Evolutionary conservation across 768 basidiomycete genomes (phyloP).

Genomic region (Cystobasidium ongulense): DNA sequence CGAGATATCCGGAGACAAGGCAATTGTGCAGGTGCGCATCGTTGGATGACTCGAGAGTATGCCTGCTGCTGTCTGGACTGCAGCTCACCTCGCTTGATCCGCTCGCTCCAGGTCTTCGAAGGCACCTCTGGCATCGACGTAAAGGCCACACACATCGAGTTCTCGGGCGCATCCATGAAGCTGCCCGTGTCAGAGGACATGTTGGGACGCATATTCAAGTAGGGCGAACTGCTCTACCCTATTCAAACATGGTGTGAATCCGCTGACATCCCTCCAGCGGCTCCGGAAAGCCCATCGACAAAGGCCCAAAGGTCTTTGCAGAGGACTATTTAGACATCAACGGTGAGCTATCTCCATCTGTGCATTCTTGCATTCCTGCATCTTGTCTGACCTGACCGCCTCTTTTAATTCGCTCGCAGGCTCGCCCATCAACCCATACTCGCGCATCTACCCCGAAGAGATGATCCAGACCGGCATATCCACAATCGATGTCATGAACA

Average conservation of each 20-base stretch:
- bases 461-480: constrained; percentile 99
- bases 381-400: background rate
- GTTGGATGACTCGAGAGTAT: background rate
- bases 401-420: constrained; percentile 59
- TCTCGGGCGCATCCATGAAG: constrained; percentile 98
- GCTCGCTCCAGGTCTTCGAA: constrained; percentile 63
- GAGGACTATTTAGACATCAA: constrained; percentile 99
- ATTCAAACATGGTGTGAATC: background rate
- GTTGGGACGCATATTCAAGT: constrained; percentile 95
- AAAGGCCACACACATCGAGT: constrained; percentile 92
- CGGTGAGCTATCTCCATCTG: constrained; percentile 53
- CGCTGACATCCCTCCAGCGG: constrained; percentile 49
- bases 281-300: constrained; percentile 92
- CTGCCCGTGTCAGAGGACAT: constrained; percentile 97
- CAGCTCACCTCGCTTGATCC: background rate
- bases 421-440: constrained; percentile 94
- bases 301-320: constrained; percentile 97
- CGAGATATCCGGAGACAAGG: constrained; percentile 96
- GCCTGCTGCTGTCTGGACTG: too few species aligned
- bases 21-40: constrained; percentile 66
- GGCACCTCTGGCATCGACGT: constrained; percentile 97
- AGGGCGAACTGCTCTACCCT: background rate
- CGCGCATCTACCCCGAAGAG: constrained; percentile 98
- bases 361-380: background rate
- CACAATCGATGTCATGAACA: constrained; percentile 95